phyloP scores from a whole-genome alignment of 257 asterid species.

The Paulownia fortunei region DNA sequence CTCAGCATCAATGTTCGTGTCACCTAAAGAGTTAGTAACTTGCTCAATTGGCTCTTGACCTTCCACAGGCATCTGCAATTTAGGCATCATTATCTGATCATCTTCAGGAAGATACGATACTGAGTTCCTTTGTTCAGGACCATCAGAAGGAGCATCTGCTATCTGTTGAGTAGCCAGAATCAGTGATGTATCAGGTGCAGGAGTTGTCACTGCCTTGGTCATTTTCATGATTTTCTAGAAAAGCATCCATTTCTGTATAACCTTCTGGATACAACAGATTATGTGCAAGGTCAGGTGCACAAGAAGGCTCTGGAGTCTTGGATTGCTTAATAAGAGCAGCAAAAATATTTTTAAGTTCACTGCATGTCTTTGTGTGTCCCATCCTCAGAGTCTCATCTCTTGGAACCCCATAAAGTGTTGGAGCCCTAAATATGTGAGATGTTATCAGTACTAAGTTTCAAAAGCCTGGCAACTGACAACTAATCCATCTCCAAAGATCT shows the following conservation, averaged over 20 bases:
- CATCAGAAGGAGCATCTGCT: conserved; percentile 34
- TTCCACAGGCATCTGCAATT: conserved; percentile 29
- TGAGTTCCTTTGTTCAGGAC: conserved; percentile 38
- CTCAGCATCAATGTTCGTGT: conserved; percentile 31
- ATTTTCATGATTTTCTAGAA: conserved; percentile 38
- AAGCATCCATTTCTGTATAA: conserved; percentile 44
- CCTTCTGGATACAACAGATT: conserved; percentile 49
- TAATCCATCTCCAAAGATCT: background rate
- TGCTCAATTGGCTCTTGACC: conserved; percentile 42
- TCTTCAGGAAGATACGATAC: conserved; percentile 37
- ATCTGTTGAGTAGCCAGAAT: conserved; percentile 38
- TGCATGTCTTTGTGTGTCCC: conserved; percentile 89
- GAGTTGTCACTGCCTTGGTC: conserved; percentile 15
- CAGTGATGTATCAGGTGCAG: conserved; percentile 42
- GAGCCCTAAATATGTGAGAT: conserved; percentile 52
- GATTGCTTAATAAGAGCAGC: conserved; percentile 91
- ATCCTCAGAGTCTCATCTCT: conserved; percentile 90
- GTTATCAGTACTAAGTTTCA: conserved; percentile 6
- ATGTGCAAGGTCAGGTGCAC: conserved; percentile 44
- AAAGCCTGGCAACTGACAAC: conserved; percentile 8
- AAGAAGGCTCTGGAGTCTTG: conserved; percentile 65
- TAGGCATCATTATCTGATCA: conserved; percentile 20
- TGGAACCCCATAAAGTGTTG: conserved; percentile 92
- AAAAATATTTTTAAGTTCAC: conserved; percentile 77
- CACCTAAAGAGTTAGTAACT: conserved; percentile 33